phyloP scores from a whole-genome alignment of 225 moss, liverwort and hornwort species.

The Pseudisothecium myosuroides region DNA sequence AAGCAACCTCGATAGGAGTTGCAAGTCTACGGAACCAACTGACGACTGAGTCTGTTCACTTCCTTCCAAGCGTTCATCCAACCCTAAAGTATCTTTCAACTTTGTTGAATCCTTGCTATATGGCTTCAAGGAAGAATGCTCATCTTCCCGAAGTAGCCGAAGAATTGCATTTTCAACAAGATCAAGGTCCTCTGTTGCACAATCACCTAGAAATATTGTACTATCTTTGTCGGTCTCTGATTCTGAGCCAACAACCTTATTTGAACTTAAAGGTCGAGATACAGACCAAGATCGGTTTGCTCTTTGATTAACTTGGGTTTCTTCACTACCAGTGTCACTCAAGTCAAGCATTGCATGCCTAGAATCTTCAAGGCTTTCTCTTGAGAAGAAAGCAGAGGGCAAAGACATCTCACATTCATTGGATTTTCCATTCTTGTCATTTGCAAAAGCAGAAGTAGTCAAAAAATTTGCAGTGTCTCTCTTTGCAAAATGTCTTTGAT shows the following conservation, averaged over 20 bases:
- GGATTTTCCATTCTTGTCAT: constrained; percentile 14
- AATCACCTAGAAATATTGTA: not conserved
- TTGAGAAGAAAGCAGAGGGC: constrained; percentile 9
- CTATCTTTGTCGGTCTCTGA: constrained; percentile 2
- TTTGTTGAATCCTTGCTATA: not conserved
- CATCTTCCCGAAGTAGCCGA: constrained; percentile 5
- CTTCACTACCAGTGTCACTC: constrained; percentile 9
- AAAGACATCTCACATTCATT: constrained; percentile 1
- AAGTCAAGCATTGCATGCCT: not conserved
- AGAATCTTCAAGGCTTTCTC: constrained; percentile 5
- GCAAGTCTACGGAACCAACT: constrained; percentile 1
- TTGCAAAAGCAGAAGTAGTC: not conserved
- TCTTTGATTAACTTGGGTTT: not conserved
- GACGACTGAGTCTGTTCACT: not conserved
- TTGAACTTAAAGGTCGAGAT: not conserved
- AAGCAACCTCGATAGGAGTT: constrained; percentile 27
- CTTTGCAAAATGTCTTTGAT: not conserved
- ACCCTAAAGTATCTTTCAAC: constrained; percentile 3
- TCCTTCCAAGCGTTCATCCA: constrained; percentile 1
- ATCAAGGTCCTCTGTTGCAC: constrained; percentile 21
- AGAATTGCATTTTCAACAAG: constrained; percentile 31
- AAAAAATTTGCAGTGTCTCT: not conserved
- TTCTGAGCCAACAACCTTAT: constrained; percentile 1
- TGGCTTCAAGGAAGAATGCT: not conserved
- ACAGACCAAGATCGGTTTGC: not conserved